Conservation (phyloP, 495 filamentous ascomycete species). For the Penicillium coprophilum region DNA sequence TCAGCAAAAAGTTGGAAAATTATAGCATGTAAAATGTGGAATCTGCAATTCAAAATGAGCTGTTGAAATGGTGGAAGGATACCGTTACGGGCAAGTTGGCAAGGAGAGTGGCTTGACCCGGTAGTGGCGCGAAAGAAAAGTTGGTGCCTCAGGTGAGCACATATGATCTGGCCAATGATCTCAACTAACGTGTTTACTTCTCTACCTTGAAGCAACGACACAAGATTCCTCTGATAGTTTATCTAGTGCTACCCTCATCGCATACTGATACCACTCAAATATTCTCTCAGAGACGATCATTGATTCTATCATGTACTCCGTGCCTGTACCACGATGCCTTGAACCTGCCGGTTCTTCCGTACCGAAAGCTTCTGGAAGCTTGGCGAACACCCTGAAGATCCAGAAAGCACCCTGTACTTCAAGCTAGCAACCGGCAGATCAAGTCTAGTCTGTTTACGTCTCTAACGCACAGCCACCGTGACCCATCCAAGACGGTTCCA, state of each 20-base stretch:
- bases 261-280: neutral
- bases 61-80: constrained; percentile 2
- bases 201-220: constrained; percentile 7
- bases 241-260: neutral
- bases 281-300: neutral
- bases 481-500: neutral
- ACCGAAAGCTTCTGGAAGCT: constrained; percentile 8
- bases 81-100: neutral
- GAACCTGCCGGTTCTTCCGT: constrained; percentile 15
- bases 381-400: neutral
- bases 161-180: neutral
- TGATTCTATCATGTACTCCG: neutral
- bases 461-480: neutral
- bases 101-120: constrained; percentile 6
- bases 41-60: neutral
- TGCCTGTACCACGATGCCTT: neutral
- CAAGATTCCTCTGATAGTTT: neutral
- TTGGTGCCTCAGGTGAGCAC: constrained; percentile 6
- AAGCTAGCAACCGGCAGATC: neutral
- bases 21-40: neutral
- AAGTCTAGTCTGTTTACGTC: neutral
- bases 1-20: neutral
- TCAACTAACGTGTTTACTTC: constrained; percentile 4
- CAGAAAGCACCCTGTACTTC: neutral
- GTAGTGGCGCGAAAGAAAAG: constrained; percentile 7